Percentiles rank a stretch among this genome's conserved stretches.
These are phyloP conservation scores for Lunularia cruciata DNA, from an alignment of 225 moss, liverwort and hornwort species.

Conservation along the genomic window DNA sequence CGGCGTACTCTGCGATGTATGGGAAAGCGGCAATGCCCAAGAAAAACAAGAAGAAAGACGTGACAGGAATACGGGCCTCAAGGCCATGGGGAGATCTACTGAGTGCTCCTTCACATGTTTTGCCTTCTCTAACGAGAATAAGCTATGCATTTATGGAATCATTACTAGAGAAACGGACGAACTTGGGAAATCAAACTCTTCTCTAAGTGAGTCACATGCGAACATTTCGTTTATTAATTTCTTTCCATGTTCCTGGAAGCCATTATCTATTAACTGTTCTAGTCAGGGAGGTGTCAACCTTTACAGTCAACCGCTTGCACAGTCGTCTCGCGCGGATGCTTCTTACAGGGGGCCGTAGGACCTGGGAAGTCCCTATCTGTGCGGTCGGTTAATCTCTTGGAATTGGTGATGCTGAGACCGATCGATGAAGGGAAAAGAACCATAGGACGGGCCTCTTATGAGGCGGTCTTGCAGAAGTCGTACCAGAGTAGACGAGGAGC, in stretches of 20 bases:
- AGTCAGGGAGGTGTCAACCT: background rate
- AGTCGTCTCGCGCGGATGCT: background rate
- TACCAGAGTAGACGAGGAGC: background rate
- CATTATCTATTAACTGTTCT: no score
- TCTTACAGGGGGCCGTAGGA: background rate
- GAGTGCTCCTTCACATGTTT: conserved; percentile 80
- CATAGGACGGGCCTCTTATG: background rate
- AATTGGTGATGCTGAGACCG: conserved; percentile 8
- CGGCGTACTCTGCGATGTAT: conserved; percentile 68
- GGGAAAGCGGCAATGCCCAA: conserved; percentile 44
- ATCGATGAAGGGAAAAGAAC: conserved; percentile 10
- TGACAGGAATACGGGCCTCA: conserved; percentile 49
- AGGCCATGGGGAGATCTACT: conserved; percentile 87
- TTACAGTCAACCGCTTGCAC: background rate
- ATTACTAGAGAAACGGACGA: conserved; percentile 57
- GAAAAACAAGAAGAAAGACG: conserved; percentile 42
- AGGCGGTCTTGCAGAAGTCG: background rate
- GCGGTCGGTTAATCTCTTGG: background rate
- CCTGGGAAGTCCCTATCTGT: background rate
- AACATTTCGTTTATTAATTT: background rate
- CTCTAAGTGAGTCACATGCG: background rate
- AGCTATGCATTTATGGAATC: conserved; percentile 85
- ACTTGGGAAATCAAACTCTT: background rate
- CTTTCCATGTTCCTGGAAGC: background rate
- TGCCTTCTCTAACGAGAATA: conserved; percentile 71